phyloP scores from a whole-genome alignment of 805 yeast genomes.

The Metschnikowia chrysomelidarum region DNA sequence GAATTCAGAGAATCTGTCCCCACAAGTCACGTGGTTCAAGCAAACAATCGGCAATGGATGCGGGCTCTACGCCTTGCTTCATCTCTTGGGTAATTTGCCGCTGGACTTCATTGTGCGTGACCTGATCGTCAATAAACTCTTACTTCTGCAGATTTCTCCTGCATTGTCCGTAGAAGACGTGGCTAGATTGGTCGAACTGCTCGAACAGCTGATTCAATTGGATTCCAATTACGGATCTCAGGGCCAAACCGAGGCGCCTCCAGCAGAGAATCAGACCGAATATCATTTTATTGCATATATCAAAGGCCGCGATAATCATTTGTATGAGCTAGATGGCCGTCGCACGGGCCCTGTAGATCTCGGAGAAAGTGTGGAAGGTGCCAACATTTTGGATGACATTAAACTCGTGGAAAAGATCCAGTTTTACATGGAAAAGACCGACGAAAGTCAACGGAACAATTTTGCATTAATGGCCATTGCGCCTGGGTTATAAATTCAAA shows the following conservation, averaged over 20 bases:
- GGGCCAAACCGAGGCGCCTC: slow-evolving; percentile 71
- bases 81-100: slow-evolving; percentile 49
- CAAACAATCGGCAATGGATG: slow-evolving; percentile 89
- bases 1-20: slow-evolving; percentile 27
- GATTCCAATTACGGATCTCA: slow-evolving; percentile 45
- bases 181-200: slow-evolving; percentile 43
- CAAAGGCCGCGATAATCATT: slow-evolving; percentile 50
- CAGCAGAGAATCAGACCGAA: slow-evolving; percentile 48
- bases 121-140: slow-evolving; percentile 26
- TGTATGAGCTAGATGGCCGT: slow-evolving; percentile 90
- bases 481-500: slow-evolving; percentile 31
- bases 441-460: slow-evolving; percentile 54
- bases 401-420: slow-evolving; percentile 54
- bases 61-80: slow-evolving; percentile 87
- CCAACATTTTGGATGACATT: slow-evolving; percentile 54
- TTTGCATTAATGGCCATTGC: slow-evolving; percentile 80
- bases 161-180: slow-evolving; percentile 32
- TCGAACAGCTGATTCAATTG: slow-evolving; percentile 41
- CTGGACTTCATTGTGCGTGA: slow-evolving; percentile 42
- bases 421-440: slow-evolving; percentile 63
- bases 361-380: slow-evolving; percentile 39
- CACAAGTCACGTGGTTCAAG: slow-evolving; percentile 65
- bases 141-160: slow-evolving; percentile 23
- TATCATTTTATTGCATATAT: slow-evolving; percentile 79
- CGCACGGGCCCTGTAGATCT: slow-evolving; percentile 70